A percentile compares a stretch with the other conserved stretches of the same genome.
Evolutionary conservation across 2,329 filamentous ascomycete genomes (phyloP).

Genomic region (Botrytis byssoidea): DNA sequence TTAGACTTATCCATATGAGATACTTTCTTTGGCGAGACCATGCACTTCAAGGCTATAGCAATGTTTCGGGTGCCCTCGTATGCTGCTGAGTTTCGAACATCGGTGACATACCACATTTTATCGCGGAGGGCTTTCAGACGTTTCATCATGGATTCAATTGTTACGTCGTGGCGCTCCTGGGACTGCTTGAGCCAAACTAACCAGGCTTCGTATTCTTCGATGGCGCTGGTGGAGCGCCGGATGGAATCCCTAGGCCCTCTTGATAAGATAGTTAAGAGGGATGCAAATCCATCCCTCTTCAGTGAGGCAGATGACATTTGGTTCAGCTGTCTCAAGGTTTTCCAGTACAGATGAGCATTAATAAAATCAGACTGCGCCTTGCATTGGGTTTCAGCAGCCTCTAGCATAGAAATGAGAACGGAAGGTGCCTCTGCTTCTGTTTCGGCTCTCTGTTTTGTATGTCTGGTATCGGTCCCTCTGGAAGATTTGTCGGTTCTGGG

Average conservation of each 20-base stretch:
- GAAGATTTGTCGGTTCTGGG: slow-evolving; percentile 22
- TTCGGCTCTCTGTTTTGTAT: slow-evolving; percentile 27
- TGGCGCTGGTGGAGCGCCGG: slow-evolving; percentile 66
- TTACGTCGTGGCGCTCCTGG: slow-evolving; percentile 72
- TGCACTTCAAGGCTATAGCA: slow-evolving; percentile 82
- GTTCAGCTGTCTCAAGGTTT: slow-evolving; percentile 72
- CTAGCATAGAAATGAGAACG: slow-evolving; percentile 69
- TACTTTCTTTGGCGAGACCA: slow-evolving; percentile 64
- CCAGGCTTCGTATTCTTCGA: slow-evolving; percentile 78
- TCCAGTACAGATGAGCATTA: slow-evolving; percentile 81
- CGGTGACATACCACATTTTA: slow-evolving; percentile 98
- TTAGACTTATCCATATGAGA: slow-evolving; percentile 34
- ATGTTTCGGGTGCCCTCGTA: slow-evolving; percentile 88
- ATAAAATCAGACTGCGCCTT: slow-evolving; percentile 80
- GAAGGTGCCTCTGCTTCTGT: slow-evolving; percentile 44
- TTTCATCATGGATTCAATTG: slow-evolving; percentile 72
- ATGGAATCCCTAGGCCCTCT: slow-evolving; percentile 69
- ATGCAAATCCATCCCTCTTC: slow-evolving; percentile 66
- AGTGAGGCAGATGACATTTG: slow-evolving; percentile 60
- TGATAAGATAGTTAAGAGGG: slow-evolving; percentile 71
- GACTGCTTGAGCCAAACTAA: slow-evolving; percentile 81
- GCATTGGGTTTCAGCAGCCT: slow-evolving; percentile 73
- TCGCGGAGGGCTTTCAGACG: slow-evolving; percentile 75
- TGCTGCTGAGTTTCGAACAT: slow-evolving; percentile 83
- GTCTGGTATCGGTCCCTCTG: slow-evolving; percentile 26